Conservation (phyloP, 2,329 filamentous ascomycete genomes). For the Metarhizium album region DNA sequence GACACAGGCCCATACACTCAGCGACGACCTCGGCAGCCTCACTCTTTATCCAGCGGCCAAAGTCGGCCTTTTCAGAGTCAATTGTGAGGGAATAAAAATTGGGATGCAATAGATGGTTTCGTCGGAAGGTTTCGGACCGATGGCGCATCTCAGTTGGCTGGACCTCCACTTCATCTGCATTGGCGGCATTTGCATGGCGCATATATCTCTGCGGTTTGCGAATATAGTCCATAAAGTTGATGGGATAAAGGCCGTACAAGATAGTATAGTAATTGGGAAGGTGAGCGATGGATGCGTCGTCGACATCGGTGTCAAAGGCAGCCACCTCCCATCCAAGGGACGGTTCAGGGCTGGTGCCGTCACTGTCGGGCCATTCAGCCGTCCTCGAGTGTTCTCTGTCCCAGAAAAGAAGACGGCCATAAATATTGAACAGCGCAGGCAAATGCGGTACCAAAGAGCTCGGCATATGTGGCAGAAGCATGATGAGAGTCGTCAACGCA, state of each 20-base stretch:
- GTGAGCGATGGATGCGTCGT: constrained; percentile 53
- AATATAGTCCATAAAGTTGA: constrained; percentile 81
- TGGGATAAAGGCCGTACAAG: constrained; percentile 71
- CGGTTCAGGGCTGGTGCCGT: constrained; percentile 25
- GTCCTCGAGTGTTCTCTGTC: constrained; percentile 40
- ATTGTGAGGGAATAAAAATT: constrained; percentile 74
- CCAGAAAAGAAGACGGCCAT: constrained; percentile 72
- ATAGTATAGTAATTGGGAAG: constrained; percentile 70
- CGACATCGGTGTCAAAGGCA: constrained; percentile 48
- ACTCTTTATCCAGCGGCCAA: constrained; percentile 67
- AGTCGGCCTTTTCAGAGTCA: constrained; percentile 68
- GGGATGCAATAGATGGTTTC: constrained; percentile 66
- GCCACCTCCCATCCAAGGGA: constrained; percentile 50
- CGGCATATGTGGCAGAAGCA: constrained; percentile 75
- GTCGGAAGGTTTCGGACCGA: constrained; percentile 63
- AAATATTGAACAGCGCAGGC: constrained; percentile 69
- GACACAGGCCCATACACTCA: constrained; percentile 63
- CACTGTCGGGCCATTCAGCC: constrained; percentile 20
- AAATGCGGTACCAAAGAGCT: constrained; percentile 58
- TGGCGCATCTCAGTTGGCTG: constrained; percentile 68
- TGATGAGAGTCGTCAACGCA: constrained; percentile 63
- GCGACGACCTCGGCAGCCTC: constrained; percentile 72
- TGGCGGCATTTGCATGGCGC: constrained; percentile 58
- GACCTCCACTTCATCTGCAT: constrained; percentile 64
- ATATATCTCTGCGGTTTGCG: constrained; percentile 71